Percentiles rank a stretch among this genome's conserved stretches.
Conservation (phyloP, 176 grass and related monocot genomes). For the Oropetium thomaeum region DNA sequence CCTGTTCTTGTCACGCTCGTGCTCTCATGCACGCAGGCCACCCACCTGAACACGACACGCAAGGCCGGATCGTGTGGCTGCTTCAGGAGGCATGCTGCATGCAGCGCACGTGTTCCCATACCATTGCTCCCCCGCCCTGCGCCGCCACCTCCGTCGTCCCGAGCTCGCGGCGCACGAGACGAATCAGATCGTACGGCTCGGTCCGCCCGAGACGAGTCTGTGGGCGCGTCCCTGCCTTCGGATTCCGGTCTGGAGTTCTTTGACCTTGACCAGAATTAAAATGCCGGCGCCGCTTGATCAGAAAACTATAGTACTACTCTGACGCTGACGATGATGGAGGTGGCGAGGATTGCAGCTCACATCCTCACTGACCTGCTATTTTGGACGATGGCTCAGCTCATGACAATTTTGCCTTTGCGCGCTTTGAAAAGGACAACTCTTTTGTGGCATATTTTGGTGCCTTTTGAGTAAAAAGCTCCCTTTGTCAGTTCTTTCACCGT, state of each 20-base stretch:
- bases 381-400: background rate
- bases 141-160: background rate
- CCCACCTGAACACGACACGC: background rate
- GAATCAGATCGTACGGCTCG: background rate
- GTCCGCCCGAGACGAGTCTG: background rate
- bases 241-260: background rate
- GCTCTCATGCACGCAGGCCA: background rate
- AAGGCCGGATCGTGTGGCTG: slow-evolving; percentile 29
- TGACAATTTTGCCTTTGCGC: background rate
- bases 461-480: background rate
- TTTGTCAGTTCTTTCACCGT: background rate
- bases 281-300: background rate
- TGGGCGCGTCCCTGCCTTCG: background rate
- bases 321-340: background rate
- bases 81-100: slow-evolving; percentile 8
- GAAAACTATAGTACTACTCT: background rate
- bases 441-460: background rate
- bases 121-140: background rate
- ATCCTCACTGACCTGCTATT: background rate
- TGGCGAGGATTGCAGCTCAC: background rate
- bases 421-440: background rate
- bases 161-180: background rate
- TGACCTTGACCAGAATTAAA: too few species aligned
- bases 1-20: too few species aligned
- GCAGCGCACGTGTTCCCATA: slow-evolving; percentile 40